Conservation (phyloP, 352 stramenopile genomes). For the Phytophthora gonapodyides region DNA sequence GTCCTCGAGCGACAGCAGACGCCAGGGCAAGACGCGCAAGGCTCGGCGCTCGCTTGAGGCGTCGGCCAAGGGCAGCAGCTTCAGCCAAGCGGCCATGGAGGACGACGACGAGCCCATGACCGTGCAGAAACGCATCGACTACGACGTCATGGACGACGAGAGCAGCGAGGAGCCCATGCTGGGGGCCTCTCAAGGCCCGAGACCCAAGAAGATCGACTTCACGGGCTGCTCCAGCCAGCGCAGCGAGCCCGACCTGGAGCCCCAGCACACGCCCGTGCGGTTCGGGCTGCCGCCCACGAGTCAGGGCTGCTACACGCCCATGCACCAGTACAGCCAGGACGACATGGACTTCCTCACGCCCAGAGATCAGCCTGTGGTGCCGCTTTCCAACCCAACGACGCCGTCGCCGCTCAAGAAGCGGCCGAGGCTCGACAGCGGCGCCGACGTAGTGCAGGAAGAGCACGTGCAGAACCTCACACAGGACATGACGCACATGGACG, state of each 20-base stretch:
- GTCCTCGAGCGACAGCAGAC: slow-evolving; percentile 21
- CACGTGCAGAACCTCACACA: slow-evolving; percentile 74
- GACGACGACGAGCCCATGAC: slow-evolving; percentile 46
- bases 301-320: slow-evolving; percentile 43
- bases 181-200: slow-evolving; percentile 42
- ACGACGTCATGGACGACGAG: slow-evolving; percentile 64
- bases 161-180: slow-evolving; percentile 49
- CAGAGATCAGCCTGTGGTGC: slow-evolving; percentile 81
- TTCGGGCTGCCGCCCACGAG: slow-evolving; percentile 38
- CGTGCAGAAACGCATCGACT: slow-evolving; percentile 77
- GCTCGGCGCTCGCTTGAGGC: slow-evolving; percentile 38
- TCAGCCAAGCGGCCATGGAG: slow-evolving; percentile 17
- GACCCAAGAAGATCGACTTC: slow-evolving; percentile 84
- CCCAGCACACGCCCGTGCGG: slow-evolving; percentile 34
- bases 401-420: slow-evolving; percentile 85
- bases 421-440: slow-evolving; percentile 42
- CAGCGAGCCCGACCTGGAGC: slow-evolving; percentile 75
- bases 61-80: slow-evolving; percentile 33
- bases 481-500: slow-evolving; percentile 81
- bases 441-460: slow-evolving; percentile 55
- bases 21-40: slow-evolving; percentile 42
- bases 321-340: slow-evolving; percentile 85
- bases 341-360: slow-evolving; percentile 87
- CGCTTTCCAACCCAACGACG: slow-evolving; percentile 80
- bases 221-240: slow-evolving; percentile 61